Evolutionary conservation across 805 yeast genomes (phyloP), one percentile per base, ranked within the genome.

Genomic region (Maudiozyma pseudohumilis): DNA sequence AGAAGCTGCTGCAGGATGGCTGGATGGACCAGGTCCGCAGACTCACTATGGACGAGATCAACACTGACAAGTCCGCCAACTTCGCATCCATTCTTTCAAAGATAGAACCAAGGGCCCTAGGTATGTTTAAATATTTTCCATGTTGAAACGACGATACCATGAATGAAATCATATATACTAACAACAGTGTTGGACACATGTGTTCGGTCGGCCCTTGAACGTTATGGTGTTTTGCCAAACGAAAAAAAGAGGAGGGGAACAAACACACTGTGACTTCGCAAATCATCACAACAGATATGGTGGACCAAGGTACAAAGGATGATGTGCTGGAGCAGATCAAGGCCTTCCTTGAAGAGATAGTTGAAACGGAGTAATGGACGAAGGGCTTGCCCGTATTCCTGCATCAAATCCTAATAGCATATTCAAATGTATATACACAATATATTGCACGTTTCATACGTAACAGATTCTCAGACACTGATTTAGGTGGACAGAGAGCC

Each of bases 11-110:
- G 36, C 81, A 82, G 52, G 70, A 80, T 1, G 96, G 96, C 5
- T 88, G 96, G 96, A 75, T 74, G 42, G 94, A 85, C 48, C 69
- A 78, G 38, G 77, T 88, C 20, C 68, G 74, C 32, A 70, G 69
- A 28, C 47, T 80, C 29, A 81, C 94, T 43, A 41, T 71, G 60
- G 55, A 70, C 70, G 52, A 42, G 58, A 49, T 44, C 28, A 48
- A 56, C n/a, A 64, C 64, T 18, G 67, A 64, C 27, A 55, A 59
- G 9, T 66, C 73, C 10, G 19, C 39, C n/a, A 77, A 67, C 45
- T 78, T 78, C 43, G 73, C 71, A 3, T 66, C 66, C 27, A 55
- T 84, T 11, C 63, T 72, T 31, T 50, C 68, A 10, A 61, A 64
- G 22, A 55, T 85, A 10, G 81, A 76, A 48, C 80, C 82, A 6